Evolutionary conservation across 176 grass and related monocot species (phyloP), one percentile per base, ranked within the genome.

Genomic region (Thalia dealbata): DNA sequence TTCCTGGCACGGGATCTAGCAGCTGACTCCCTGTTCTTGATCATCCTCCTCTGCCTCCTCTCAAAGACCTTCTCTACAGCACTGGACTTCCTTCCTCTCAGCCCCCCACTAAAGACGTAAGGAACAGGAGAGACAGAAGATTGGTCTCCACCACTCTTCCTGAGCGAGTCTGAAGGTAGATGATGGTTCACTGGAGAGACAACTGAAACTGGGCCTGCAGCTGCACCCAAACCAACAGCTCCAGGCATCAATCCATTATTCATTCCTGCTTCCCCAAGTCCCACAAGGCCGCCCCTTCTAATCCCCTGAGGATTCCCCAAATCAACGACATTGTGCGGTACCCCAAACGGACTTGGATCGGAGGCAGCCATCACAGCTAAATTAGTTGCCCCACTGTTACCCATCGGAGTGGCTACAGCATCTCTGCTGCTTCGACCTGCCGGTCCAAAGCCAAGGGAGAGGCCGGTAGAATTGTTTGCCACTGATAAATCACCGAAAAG

Each of bases 61-160:
- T 69, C 66, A 50, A 50, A 38, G 50, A 88, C 91, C 72, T 96
- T 96, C 79, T 91, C 91, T 48, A 88, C 82, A 19, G 77, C 60
- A 24, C 75, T 19, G 42, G 8, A 23, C 46, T 96, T 96, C 83
- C 88, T 88, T 10, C 81, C 88, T 73, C 91, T 82, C 79, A 88
- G 78, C 46, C 85, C 43, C 29, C 0, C 55, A 27, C 26, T 43
- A 44, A 44, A 41, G 6, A 43, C 10, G 18, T 68, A 68, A 2
- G 65, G 32, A 19, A 10, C 32, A 2, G 65, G 65, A 18, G 65
- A 44, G 14, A 43, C 65, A 41, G 87, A 86, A 0, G 84, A 85
- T 61, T 77, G 52, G 59, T 95, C 75, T 0, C 70, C 84, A 26
- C 80, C 85, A 72, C 84, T 64, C 23, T 28, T 64, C 23, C 61